Evolutionary conservation across 331 rosid species (phyloP).

Genomic region (Prunus yedoensis): DNA sequence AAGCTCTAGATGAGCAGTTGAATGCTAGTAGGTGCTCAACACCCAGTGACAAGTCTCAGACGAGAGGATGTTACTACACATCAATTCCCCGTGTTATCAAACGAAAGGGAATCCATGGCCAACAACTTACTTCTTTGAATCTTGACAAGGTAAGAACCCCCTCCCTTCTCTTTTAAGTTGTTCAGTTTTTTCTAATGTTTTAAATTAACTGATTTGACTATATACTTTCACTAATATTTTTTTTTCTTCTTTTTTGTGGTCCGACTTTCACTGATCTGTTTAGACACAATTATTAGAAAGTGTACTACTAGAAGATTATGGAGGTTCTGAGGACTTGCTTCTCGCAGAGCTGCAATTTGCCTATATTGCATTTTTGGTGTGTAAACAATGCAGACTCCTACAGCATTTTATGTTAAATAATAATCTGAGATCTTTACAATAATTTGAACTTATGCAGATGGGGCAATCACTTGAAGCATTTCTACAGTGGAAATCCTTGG

Average conservation of each 20-base stretch:
- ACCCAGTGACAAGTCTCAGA: slow-evolving; percentile 42
- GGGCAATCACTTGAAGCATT: slow-evolving; percentile 96
- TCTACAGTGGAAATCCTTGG: slow-evolving; percentile 81
- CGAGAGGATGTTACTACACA: slow-evolving; percentile 78
- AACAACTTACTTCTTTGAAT: slow-evolving; percentile 81
- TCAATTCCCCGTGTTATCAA: slow-evolving; percentile 74
- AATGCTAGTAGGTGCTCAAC: slow-evolving; percentile 49
- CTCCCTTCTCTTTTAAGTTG: background rate
- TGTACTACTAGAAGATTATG: slow-evolving; percentile 60
- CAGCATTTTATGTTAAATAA: background rate
- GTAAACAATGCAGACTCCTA: background rate
- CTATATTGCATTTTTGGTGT: no score
- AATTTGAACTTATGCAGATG: slow-evolving; percentile 58
- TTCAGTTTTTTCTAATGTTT: background rate
- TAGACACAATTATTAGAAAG: slow-evolving; percentile 80
- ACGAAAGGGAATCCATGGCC: slow-evolving; percentile 64
- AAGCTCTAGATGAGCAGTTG: slow-evolving; percentile 62
- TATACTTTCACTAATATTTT: background rate
- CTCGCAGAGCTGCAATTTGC: no score
- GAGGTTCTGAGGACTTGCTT: slow-evolving; percentile 41
- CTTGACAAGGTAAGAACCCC: slow-evolving; percentile 67
- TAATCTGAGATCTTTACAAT: slow-evolving; percentile 18
- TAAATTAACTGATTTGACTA: slow-evolving; percentile 11
- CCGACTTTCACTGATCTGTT: slow-evolving; percentile 27
- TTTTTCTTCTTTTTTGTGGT: background rate